Evolutionary conservation across 345 rosid species (phyloP).

Genomic region (Eucalyptus sp.): DNA sequence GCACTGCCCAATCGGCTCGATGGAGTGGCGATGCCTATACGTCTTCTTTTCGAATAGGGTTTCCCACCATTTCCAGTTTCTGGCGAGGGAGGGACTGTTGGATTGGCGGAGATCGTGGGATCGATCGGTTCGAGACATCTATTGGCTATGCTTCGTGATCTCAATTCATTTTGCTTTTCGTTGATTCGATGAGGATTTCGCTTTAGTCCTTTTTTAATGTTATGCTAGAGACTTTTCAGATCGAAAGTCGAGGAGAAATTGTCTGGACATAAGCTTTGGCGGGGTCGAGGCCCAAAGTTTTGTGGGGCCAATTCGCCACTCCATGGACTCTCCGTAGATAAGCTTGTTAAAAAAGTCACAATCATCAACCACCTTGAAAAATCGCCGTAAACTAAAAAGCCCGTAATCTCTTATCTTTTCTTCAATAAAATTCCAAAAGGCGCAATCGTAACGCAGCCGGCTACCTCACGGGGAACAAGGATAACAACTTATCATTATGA

Average conservation of each 20-base stretch:
- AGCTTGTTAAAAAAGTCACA: background rate
- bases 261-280: background rate
- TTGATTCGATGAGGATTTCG: background rate
- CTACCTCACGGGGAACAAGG: background rate
- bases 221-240: background rate
- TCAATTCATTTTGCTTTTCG: background rate
- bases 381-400: background rate
- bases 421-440: background rate
- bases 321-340: background rate
- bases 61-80: background rate
- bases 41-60: background rate
- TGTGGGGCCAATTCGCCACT: background rate
- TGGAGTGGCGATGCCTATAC: background rate
- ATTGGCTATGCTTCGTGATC: background rate
- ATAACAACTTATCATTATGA: background rate
- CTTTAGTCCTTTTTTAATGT: background rate
- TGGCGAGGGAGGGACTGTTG: background rate
- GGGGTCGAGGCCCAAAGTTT: background rate
- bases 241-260: background rate
- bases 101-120: background rate
- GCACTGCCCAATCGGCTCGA: background rate
- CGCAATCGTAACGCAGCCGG: rapidly evolving
- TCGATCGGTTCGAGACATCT: background rate
- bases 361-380: background rate
- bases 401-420: background rate